These are phyloP conservation scores for Diaporthe longicolla DNA, from an alignment of 2,329 filamentous ascomycete species.

Conservation along the genomic window DNA sequence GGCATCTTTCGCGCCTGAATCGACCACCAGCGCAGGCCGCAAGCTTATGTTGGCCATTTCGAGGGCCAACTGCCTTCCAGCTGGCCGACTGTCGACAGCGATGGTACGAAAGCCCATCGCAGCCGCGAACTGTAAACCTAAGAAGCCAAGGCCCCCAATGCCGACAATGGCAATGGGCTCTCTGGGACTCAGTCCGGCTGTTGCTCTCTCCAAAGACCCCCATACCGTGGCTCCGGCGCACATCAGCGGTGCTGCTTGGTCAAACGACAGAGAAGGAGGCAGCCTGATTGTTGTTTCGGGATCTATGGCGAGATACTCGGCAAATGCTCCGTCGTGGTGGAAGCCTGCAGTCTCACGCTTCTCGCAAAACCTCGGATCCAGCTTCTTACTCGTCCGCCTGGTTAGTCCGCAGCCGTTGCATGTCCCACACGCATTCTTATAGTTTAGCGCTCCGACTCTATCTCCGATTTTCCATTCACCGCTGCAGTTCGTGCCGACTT, in stretches of 20 bases:
- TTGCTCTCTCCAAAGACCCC: constrained; percentile 11
- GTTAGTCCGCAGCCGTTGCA: constrained; percentile 18
- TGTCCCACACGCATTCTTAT: constrained; percentile 2
- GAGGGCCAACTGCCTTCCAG: constrained; percentile 6
- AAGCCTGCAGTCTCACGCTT: constrained; percentile 52
- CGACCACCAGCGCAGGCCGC: constrained; percentile 17
- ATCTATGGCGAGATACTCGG: constrained; percentile 53
- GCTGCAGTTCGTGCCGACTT: constrained; percentile 46
- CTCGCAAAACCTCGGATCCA: constrained; percentile 49
- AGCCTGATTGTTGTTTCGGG: constrained; percentile 41
- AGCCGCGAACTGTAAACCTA: constrained; percentile 17
- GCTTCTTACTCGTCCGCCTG: not conserved
- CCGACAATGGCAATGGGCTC: constrained; percentile 8
- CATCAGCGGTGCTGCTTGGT: constrained; percentile 18
- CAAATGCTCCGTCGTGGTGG: constrained; percentile 53
- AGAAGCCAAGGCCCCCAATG: constrained; percentile 14
- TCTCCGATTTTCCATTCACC: constrained; percentile 51
- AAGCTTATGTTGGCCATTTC: constrained; percentile 10
- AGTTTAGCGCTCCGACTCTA: constrained; percentile 47
- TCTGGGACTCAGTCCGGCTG: not conserved
- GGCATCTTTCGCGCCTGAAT: not conserved
- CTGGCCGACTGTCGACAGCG: constrained; percentile 19
- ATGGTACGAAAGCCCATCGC: constrained; percentile 11
- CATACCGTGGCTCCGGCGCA: constrained; percentile 16
- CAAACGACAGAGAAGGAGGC: constrained; percentile 1